A percentile compares a stretch with the other conserved stretches of the same genome.
Evolutionary conservation across 768 basidiomycete species (phyloP).

Genomic region (Agrocybe praecox): DNA sequence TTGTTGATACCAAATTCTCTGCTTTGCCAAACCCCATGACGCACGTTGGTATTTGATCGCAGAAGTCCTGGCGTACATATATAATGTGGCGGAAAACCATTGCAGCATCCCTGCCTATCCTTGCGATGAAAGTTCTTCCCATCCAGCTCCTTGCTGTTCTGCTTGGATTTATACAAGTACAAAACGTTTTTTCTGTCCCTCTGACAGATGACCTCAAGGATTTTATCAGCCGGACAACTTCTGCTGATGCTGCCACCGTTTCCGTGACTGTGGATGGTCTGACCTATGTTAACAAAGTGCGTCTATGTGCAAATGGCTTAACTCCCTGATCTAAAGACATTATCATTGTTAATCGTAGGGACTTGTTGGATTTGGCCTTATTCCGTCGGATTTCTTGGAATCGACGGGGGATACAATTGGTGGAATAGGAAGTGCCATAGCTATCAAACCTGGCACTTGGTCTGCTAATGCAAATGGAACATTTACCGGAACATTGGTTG

Average conservation of each 20-base stretch:
- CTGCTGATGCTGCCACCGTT: conserved; percentile 10
- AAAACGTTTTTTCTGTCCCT: background rate
- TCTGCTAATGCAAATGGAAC: conserved; percentile 30
- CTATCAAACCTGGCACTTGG: conserved; percentile 40
- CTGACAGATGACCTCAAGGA: background rate
- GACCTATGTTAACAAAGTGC: conserved; percentile 17
- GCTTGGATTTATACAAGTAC: too few species aligned
- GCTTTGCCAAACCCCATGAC: too few species aligned
- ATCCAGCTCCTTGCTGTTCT: too few species aligned
- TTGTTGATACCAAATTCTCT: too few species aligned
- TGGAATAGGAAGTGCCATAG: conserved; percentile 64
- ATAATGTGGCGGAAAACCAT: too few species aligned
- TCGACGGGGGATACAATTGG: conserved; percentile 63
- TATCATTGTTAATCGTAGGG: conserved; percentile 37
- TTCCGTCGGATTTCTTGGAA: conserved; percentile 57
- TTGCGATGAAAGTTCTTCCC: too few species aligned
- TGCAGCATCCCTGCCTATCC: too few species aligned
- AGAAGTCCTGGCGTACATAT: too few species aligned
- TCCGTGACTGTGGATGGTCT: conserved; percentile 13
- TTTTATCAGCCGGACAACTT: conserved; percentile 3
- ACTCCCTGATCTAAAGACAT: too few species aligned
- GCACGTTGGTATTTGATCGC: too few species aligned
- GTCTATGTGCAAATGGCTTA: too few species aligned
- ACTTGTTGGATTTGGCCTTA: conserved; percentile 62
- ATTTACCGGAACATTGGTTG: conserved; percentile 53